A percentile compares a stretch with the other conserved stretches of the same genome.
Conservation (phyloP, 129 eudicot genomes). For the Arctium minus region DNA sequence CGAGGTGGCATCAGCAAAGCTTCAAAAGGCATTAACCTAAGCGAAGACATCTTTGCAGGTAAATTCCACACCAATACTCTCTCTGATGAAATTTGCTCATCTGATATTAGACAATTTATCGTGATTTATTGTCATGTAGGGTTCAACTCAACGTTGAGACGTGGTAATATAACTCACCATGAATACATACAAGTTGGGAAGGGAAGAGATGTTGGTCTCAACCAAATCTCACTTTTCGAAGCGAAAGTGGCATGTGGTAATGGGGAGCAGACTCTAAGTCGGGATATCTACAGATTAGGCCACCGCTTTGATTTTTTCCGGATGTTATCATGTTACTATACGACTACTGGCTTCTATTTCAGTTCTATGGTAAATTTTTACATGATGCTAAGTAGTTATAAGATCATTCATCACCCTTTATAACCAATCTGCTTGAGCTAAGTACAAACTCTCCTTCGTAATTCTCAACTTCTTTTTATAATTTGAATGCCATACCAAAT, state of each 20-base stretch:
- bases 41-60: conserved; percentile 99
- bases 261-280: conserved; percentile 99
- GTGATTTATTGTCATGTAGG: conserved; percentile 41
- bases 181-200: conserved; percentile 99
- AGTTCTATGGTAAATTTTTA: conserved; percentile 78
- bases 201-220: conserved; percentile 98
- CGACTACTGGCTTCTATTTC: conserved; percentile 90
- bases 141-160: conserved; percentile 89
- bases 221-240: conserved; percentile 97
- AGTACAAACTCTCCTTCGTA: not conserved
- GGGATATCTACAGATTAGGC: conserved; percentile 94
- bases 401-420: conserved; percentile 1
- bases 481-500: not conserved
- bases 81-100: conserved; percentile 2
- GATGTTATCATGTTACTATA: conserved; percentile 87
- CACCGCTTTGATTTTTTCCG: conserved; percentile 99
- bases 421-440: conserved; percentile 4
- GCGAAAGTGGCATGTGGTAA: conserved; percentile 99
- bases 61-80: not conserved
- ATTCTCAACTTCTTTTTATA: not conserved
- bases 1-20: conserved; percentile 99
- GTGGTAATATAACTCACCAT: conserved; percentile 96
- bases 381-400: not conserved
- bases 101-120: not conserved
- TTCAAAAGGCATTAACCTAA: conserved; percentile 86